phyloP scores from a whole-genome alignment of 441 rosid genomes.

The Flueggea neowawraea region DNA sequence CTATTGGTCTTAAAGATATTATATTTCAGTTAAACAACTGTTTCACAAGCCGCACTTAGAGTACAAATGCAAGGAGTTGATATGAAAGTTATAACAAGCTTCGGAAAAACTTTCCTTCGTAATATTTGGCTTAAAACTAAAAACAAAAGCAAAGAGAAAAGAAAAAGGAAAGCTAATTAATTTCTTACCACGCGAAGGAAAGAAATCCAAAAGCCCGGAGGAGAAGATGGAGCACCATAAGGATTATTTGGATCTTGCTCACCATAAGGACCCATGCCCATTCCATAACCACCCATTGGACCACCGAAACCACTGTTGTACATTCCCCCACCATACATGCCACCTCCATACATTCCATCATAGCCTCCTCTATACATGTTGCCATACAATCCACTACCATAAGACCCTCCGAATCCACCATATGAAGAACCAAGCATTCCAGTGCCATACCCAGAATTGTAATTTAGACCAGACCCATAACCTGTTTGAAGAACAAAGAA shows the following conservation, averaged over 20 bases:
- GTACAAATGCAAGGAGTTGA: too few species aligned
- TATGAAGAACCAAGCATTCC: conserved; percentile 55
- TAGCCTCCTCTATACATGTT: conserved; percentile 81
- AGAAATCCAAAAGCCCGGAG: conserved; percentile 98
- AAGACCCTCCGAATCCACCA: conserved; percentile 9
- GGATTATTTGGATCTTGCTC: conserved; percentile 96
- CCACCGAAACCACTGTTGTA: conserved; percentile 60
- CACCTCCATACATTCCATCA: conserved; percentile 58
- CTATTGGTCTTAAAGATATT: not conserved
- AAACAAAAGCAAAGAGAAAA: not conserved
- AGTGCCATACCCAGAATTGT: conserved; percentile 66
- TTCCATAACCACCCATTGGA: conserved; percentile 85
- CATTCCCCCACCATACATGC: conserved; percentile 41
- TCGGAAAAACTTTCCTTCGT: too few species aligned
- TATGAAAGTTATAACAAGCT: too few species aligned
- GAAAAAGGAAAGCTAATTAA: not conserved
- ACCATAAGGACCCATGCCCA: conserved; percentile 83
- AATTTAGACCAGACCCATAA: conserved; percentile 36
- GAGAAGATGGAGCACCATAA: conserved; percentile 74
- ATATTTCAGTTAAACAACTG: not conserved
- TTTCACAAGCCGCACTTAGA: too few species aligned
- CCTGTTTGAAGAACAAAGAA: not conserved
- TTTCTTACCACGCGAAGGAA: conserved; percentile 79
- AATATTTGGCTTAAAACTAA: too few species aligned
- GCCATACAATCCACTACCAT: conserved; percentile 73